A percentile compares a stretch with the other conserved stretches of the same genome.
Conservation (phyloP, 31 red algal species). For the Odonthalia washingtoniensis region DNA sequence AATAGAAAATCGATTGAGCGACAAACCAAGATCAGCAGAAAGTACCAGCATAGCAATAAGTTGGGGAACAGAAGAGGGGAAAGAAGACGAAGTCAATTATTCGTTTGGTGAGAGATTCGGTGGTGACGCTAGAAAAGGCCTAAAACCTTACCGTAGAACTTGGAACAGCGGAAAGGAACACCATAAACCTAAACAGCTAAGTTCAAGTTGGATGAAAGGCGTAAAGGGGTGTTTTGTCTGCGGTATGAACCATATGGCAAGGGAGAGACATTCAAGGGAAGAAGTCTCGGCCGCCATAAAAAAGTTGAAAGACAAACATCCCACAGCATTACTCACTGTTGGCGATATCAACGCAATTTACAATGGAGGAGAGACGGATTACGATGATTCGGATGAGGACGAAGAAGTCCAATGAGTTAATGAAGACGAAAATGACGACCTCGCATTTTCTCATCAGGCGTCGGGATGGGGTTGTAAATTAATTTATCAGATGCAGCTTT, state of each 20-base stretch:
- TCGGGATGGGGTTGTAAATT: too few species aligned
- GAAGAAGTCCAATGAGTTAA: too few species aligned
- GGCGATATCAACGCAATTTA: too few species aligned
- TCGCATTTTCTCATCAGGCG: too few species aligned
- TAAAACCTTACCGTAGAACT: neutral
- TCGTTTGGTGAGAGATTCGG: neutral
- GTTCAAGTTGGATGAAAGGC: neutral
- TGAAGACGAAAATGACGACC: too few species aligned
- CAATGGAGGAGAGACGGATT: too few species aligned
- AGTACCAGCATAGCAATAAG: neutral
- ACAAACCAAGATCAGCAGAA: neutral
- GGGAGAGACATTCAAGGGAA: too few species aligned
- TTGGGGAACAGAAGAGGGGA: neutral
- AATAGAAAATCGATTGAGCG: neutral
- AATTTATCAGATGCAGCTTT: too few species aligned
- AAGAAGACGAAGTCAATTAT: neutral
- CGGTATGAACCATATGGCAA: neutral
- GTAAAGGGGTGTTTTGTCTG: neutral
- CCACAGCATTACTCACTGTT: too few species aligned
- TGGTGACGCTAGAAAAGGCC: neutral
- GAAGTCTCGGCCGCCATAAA: too few species aligned
- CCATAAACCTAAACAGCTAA: neutral
- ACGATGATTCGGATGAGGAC: too few species aligned
- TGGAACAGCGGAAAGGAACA: neutral
- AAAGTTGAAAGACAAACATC: too few species aligned